Conservation (phyloP, 495 filamentous ascomycete genomes). For the Aspergillus sparsus region DNA sequence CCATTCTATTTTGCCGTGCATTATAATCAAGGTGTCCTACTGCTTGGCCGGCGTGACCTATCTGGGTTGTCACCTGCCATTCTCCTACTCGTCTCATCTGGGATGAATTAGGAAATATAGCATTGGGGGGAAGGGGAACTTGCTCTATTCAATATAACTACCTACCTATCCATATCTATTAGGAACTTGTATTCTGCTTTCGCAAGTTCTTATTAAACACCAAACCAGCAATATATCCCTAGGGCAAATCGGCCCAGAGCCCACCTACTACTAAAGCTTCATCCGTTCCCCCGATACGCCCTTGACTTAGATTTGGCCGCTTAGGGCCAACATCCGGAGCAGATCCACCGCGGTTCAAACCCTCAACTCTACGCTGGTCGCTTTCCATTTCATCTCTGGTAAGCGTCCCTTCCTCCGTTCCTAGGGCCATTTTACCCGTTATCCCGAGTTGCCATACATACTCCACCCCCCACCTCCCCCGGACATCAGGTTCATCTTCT, state of each 20-base stretch:
- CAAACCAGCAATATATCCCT: conserved; percentile 11
- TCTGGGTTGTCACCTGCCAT: conserved; percentile 2
- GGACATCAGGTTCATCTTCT: conserved; percentile 15
- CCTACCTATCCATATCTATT: too few species aligned
- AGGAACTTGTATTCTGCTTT: too few species aligned
- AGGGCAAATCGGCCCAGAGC: conserved; percentile 17
- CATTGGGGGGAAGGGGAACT: background rate
- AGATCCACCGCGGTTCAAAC: conserved; percentile 21
- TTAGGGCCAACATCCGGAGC: conserved; percentile 14
- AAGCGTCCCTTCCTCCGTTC: conserved; percentile 30
- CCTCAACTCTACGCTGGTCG: conserved; percentile 3
- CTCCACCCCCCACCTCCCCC: conserved; percentile 20
- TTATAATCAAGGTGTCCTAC: conserved; percentile 8
- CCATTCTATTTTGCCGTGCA: conserved; percentile 13
- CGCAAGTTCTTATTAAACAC: too few species aligned
- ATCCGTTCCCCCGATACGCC: conserved; percentile 45
- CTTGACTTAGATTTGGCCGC: conserved; percentile 22
- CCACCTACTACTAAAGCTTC: conserved; percentile 25
- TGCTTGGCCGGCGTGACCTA: conserved; percentile 5
- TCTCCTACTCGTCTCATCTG: background rate
- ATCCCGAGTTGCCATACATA: conserved; percentile 18
- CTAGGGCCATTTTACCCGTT: conserved; percentile 22
- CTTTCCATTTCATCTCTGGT: conserved; percentile 17
- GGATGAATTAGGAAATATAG: background rate
- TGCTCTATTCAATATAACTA: too few species aligned